Evolutionary conservation across 192 early-diverging fungal genomes (phyloP), one percentile per base, ranked within the genome.

Genomic region (Cetraspora pellucida): DNA sequence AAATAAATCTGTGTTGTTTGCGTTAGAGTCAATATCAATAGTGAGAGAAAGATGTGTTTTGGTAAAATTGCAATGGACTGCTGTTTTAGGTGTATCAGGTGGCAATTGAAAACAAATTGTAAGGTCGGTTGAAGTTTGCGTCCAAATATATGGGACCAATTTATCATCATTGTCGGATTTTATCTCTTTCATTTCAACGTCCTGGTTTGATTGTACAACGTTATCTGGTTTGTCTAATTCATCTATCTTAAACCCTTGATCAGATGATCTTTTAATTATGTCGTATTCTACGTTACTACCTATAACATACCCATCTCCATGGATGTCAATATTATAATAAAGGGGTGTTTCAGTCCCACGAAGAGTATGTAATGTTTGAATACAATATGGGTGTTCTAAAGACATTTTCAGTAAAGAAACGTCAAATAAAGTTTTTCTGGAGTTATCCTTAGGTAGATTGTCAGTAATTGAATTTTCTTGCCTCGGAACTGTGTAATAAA

Each of bases 41-140:
- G 86, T 80, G 21, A 92, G 60, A 31, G 84, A 82, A 8, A 85
- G 66, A 25, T 85, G 84, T 21, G 78, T 80, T 7, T 82, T 79
- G 10, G 84, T 81, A 50, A 93, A 82, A 57, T 84, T 84, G 82
- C 91, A 94, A 23, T 74, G 47, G 50, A 94, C 81, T 59, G 89
- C 90, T 1, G 78, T 79, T 6, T 88, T 86, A 10, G 80, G 81
- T 31, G 90, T 85, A 25, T 79, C 76, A 2, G 25, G 63, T 1
- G 91, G 90, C 21, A 94, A 77, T 37, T 84, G 77, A 44, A 92
- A 88, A 60, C 84, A 85, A 30, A 94, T 75, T 0, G 90, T 91
- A 59, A 94, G 82, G 47, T 94, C 93, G 10, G 81, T 81, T 9
- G 82, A 72, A 6, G 89, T 87, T 52, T 94, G 93, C 3, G 80